Base-by-base conservation (phyloP, 768 basidiomycete species). In the Mrakia blollopis region DNA sequence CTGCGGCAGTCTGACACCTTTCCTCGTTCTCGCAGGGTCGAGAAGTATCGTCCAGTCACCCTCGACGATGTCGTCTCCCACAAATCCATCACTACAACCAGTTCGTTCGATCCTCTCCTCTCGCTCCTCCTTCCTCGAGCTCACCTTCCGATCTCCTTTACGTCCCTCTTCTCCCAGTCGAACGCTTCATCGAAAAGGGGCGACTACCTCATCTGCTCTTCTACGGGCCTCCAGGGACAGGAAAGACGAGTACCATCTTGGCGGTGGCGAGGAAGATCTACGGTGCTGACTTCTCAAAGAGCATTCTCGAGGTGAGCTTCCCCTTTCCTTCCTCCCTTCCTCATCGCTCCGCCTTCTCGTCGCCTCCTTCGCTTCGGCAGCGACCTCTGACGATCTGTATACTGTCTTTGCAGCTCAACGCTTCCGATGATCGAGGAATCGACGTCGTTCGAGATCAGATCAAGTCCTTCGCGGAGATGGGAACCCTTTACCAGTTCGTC, bases 401-500 rank as follows among this genome's bases (percentile, higher is more conserved):
- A 10, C 6, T 5, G 47, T 32, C 71, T 25, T 28, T 14, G 39
- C 79, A 96, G 94, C 88, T 99, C 62, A 99, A 99, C 82, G 97
- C 97, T 9, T 97, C 94, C 1, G 97, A 99, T 82, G 97, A 98
- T 81, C 90, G 97, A 81, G 97, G 97, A 44, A 99, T 99, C 78
- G 97, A 99, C 78, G 95, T 98, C 62, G 97, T 99, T 25, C 89
- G 97, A 71, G 97, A 98, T 84, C 95, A 98, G 86, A 95, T 99
- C 83, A 99, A 98, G 83, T 94, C 93, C 82, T 99, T 98, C 80
- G 94, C 97, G 1, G 93, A 72, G 25, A 61, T 72, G 72, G 50
- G 54, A 68, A 39, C 65, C 18, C 65, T 68, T 11, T 68, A 68
- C 25, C 65, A 68, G 65, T 68, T 21, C 10, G 65, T 68, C 37